phyloP scores from a whole-genome alignment of 2,329 filamentous ascomycete species.

The Dryadomyces quercivorus region DNA sequence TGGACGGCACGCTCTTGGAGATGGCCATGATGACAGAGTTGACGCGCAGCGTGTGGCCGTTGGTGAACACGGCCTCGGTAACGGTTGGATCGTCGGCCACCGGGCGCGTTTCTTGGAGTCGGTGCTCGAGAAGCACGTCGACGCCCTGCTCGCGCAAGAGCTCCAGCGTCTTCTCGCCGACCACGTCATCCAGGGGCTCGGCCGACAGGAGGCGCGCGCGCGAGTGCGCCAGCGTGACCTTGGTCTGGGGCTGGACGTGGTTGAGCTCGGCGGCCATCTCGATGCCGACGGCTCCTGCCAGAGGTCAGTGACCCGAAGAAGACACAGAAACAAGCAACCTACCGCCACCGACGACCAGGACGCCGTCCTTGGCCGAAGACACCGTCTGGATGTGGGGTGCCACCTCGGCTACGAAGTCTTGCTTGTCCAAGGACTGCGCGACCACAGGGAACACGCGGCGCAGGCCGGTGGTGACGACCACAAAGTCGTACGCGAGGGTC shows the following conservation, averaged over 20 bases:
- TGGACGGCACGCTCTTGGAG: conserved; percentile 49
- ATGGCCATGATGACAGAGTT: conserved; percentile 60
- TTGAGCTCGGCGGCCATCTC: conserved; percentile 67
- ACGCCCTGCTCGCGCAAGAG: conserved; percentile 52
- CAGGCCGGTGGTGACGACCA: conserved; percentile 61
- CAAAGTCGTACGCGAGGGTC: conserved; percentile 55
- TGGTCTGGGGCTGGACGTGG: conserved; percentile 46
- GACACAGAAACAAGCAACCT: conserved; percentile 5
- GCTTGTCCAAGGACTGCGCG: conserved; percentile 49
- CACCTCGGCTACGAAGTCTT: conserved; percentile 51
- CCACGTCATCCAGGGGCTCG: conserved; percentile 58
- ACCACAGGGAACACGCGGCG: conserved; percentile 61
- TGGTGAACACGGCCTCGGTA: conserved; percentile 41
- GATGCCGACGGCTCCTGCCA: conserved; percentile 1
- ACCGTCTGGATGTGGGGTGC: conserved; percentile 45
- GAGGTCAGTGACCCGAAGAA: background rate
- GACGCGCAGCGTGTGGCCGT: conserved; percentile 45
- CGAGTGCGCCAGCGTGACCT: conserved; percentile 66
- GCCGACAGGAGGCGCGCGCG: conserved; percentile 57
- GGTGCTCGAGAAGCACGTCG: conserved; percentile 48
- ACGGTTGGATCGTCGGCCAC: conserved; percentile 27
- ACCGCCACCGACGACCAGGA: conserved; percentile 62
- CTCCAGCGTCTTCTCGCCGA: conserved; percentile 48
- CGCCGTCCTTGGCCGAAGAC: conserved; percentile 37
- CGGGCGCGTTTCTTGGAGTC: conserved; percentile 37